Percentiles rank a stretch among this genome's conserved stretches.
phyloP scores from a whole-genome alignment of 805 yeast species.

The Myxozyma vanderwaltii region DNA sequence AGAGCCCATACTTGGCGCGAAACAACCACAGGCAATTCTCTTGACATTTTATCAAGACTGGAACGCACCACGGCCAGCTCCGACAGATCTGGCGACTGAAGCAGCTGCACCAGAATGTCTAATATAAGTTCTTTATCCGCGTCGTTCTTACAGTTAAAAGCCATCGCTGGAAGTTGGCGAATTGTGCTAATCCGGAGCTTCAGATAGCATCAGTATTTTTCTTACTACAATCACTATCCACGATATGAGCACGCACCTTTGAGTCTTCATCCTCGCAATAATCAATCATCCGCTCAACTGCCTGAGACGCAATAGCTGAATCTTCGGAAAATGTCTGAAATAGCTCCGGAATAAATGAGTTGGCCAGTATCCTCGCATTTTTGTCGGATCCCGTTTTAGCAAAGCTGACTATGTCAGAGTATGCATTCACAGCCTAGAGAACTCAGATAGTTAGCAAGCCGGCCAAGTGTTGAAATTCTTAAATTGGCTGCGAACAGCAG shows the following conservation, averaged over 20 bases:
- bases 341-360: constrained; percentile 27
- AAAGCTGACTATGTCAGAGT: constrained; percentile 12
- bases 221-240: background rate
- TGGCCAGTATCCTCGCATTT: constrained; percentile 22
- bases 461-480: too few species aligned
- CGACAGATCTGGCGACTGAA: constrained; percentile 19
- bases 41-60: constrained; percentile 6
- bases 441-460: too few species aligned
- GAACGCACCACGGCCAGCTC: constrained; percentile 20
- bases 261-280: constrained; percentile 28
- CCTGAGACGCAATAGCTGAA: constrained; percentile 8
- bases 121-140: constrained; percentile 12
- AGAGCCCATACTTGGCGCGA: constrained; percentile 23
- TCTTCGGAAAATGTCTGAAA: constrained; percentile 18
- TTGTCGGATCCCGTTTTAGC: constrained; percentile 13
- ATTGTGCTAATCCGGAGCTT: constrained; percentile 12
- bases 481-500: background rate
- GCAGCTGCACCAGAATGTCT: constrained; percentile 23
- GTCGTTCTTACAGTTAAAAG: background rate
- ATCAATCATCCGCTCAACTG: constrained; percentile 29
- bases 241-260: background rate
- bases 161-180: constrained; percentile 19
- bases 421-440: constrained; percentile 19
- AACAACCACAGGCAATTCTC: constrained; percentile 15
- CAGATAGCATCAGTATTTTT: background rate